Base-by-base conservation (phyloP, 2,329 filamentous ascomycete species). In the Pseudogymnoascus sp. region DNA sequence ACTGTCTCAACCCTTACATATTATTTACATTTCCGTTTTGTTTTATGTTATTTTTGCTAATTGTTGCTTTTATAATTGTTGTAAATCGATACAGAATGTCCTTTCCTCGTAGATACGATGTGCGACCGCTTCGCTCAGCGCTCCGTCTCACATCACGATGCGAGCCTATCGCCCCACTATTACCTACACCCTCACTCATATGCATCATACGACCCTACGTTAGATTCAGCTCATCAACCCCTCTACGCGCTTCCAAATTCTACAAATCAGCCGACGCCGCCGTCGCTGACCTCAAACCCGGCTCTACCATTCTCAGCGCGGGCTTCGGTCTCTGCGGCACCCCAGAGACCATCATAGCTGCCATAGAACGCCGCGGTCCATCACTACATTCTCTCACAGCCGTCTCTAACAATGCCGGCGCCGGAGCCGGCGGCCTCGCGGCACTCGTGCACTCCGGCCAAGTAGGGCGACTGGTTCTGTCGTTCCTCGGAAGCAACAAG, bases 251-350 rank as follows among this genome's bases (percentile, higher is more conserved):
- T 1, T 82, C 80, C 0, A 84, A 84, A 69, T 69, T 84, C 1
- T 83, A 76, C 68, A 73, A 73, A 2, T 83, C 79, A 3, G 88
- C 88, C 16, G 86, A 88, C 67, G 84, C 84, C 45, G 90, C 90
- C 5, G 83, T 92, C 43, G 83, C 84, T 2, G 89, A 91, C 72
- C 78, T 93, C 64, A 79, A 87, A 72, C 87, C 88, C 70, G 85
- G 89, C 63, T 86, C 85, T 10, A 89, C 85, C 0, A 79, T 93
- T 37, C 79, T 93, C 63, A 91, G 89, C 72, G 87, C 90, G 14
- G 90, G 90, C 1, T 93, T 93, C 74, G 90, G 90, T n/a, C 82
- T 93, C 11, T 93, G 89, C 69, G 90, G 90, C 68, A 88, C 92
- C 16, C 85, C 87, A 81, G 88, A 92, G 72, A 92, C 90, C 0